These are phyloP conservation scores for Xylaria palmicola DNA, from an alignment of 495 filamentous ascomycete species.

Conservation along the genomic window DNA sequence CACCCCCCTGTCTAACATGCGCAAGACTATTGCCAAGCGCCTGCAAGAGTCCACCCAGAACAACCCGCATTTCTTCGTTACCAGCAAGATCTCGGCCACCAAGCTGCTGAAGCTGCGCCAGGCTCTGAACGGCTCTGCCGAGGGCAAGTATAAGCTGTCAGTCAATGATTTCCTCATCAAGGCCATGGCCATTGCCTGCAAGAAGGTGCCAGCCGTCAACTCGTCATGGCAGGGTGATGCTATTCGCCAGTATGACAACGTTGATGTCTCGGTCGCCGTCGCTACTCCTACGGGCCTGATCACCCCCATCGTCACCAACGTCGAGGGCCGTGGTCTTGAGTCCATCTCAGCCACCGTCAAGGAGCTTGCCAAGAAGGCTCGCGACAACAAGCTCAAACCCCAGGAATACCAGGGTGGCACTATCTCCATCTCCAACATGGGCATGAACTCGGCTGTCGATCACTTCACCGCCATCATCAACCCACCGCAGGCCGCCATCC, in stretches of 20 bases:
- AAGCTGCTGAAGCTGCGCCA: slow-evolving; percentile 96
- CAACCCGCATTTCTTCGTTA: slow-evolving; percentile 98
- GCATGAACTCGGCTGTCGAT: slow-evolving; percentile 96
- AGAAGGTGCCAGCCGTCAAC: slow-evolving; percentile 94
- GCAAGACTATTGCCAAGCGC: slow-evolving; percentile 93
- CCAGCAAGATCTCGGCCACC: slow-evolving; percentile 77
- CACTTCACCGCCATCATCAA: slow-evolving; percentile 99
- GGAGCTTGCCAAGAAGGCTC: slow-evolving; percentile 91
- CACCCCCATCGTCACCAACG: slow-evolving; percentile 93
- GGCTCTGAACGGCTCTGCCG: slow-evolving; percentile 82
- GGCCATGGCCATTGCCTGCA: slow-evolving; percentile 81
- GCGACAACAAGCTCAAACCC: slow-evolving; percentile 97
- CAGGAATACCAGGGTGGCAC: slow-evolving; percentile 99
- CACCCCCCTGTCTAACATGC: slow-evolving; percentile 84
- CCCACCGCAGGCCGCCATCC: slow-evolving; percentile 93
- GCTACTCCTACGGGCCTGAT: slow-evolving; percentile 92
- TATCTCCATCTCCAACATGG: slow-evolving; percentile 99
- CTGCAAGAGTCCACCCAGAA: slow-evolving; percentile 84
- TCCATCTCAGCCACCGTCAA: slow-evolving; percentile 86
- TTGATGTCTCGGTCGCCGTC: slow-evolving; percentile 92
- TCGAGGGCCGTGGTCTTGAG: slow-evolving; percentile 77
- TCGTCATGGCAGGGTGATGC: slow-evolving; percentile 87
- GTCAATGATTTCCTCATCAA: slow-evolving; percentile 99
- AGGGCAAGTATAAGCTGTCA: slow-evolving; percentile 96
- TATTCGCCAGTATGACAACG: slow-evolving; percentile 88